phyloP scores from a whole-genome alignment of 2,329 filamentous ascomycete species.

The Xylaria hypoxylon region DNA sequence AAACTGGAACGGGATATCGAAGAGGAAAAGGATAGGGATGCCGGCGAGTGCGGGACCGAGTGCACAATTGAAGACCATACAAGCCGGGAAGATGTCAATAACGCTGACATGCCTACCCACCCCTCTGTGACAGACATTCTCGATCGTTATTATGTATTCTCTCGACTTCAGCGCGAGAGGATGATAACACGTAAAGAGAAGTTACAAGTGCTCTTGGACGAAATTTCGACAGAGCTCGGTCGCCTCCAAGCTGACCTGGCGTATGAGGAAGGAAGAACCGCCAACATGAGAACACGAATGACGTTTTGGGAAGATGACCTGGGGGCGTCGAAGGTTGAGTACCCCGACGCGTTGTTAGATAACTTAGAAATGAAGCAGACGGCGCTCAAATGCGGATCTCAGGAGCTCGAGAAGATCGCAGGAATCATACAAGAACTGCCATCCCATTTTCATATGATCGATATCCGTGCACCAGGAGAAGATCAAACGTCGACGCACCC shows the following conservation, averaged over 20 bases:
- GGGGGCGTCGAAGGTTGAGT: not conserved
- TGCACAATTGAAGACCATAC: not conserved
- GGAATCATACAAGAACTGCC: constrained; percentile 10
- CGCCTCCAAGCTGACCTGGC: constrained; percentile 24
- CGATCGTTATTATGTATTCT: constrained; percentile 16
- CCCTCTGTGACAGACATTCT: constrained; percentile 13
- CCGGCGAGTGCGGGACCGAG: not conserved
- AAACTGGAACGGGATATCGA: not conserved
- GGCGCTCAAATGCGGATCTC: constrained; percentile 10
- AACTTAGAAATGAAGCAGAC: constrained; percentile 16
- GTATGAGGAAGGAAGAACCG: constrained; percentile 17
- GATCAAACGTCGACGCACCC: not conserved
- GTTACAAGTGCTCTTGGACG: constrained; percentile 21
- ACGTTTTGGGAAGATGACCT: constrained; percentile 16
- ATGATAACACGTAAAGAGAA: constrained; percentile 22
- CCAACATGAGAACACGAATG: constrained; percentile 20
- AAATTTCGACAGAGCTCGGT: constrained; percentile 15
- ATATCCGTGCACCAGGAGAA: constrained; percentile 10
- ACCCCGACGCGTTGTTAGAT: not conserved
- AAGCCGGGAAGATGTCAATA: not conserved
- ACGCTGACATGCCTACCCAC: not conserved
- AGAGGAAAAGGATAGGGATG: not conserved
- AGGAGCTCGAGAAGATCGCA: constrained; percentile 19
- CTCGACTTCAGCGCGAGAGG: constrained; percentile 20
- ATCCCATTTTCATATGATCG: constrained; percentile 21